A percentile compares a stretch with the other conserved stretches of the same genome.
Evolutionary conservation across 1,139 yeast species (phyloP).

Genomic region (Torulaspora pretoriensis): DNA sequence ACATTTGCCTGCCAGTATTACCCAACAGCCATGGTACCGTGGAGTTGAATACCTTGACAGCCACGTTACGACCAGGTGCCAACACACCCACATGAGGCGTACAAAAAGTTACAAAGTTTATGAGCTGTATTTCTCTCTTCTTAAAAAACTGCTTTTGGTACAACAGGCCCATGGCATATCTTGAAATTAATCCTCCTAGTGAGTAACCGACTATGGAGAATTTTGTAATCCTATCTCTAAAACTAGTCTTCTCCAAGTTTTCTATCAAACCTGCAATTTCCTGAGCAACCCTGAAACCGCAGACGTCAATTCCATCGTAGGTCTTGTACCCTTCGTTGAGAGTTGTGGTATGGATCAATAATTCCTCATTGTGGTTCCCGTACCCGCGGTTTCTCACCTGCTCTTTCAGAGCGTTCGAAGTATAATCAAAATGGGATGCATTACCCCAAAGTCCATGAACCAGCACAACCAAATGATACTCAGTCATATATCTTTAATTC

Average conservation of each 20-base stretch:
- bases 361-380: constrained; percentile 29
- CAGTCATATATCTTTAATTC: constrained; percentile 4
- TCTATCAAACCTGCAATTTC: constrained; percentile 54
- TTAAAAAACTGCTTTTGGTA: constrained; percentile 50
- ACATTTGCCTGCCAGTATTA: constrained; percentile 68
- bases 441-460: constrained; percentile 90
- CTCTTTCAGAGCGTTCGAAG: constrained; percentile 42
- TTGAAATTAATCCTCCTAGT: constrained; percentile 71
- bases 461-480: constrained; percentile 59
- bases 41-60: constrained; percentile 50
- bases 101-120: constrained; percentile 71
- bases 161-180: constrained; percentile 73
- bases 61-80: constrained; percentile 52
- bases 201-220: constrained; percentile 78
- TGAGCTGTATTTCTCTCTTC: constrained; percentile 39
- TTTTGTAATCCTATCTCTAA: constrained; percentile 35
- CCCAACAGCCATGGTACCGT: constrained; percentile 62
- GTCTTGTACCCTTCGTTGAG: constrained; percentile 63
- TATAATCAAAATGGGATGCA: constrained; percentile 59
- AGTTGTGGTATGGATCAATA: constrained; percentile 54
- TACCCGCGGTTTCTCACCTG: constrained; percentile 19
- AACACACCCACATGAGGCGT: constrained; percentile 79
- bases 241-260: constrained; percentile 10
- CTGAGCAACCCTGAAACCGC: constrained; percentile 69
- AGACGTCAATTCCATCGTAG: constrained; percentile 81